Base-by-base conservation (phyloP, 768 basidiomycete genomes). In the Termitomyces sp. region DNA sequence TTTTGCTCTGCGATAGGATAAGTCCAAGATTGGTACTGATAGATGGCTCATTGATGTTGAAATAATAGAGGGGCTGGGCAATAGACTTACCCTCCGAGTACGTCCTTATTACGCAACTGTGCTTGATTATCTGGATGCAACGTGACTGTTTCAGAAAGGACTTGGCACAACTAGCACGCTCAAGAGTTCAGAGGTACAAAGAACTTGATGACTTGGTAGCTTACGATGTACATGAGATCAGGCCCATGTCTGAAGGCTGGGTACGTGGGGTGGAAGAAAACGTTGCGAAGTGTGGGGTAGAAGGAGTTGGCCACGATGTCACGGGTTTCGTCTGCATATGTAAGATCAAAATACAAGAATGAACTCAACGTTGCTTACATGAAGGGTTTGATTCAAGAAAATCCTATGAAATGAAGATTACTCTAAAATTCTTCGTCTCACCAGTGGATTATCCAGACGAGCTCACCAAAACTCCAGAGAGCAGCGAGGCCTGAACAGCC, bases 391-490 rank as follows among this genome's bases (percentile, higher is more conserved):
- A 61, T 48, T 78, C 76, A 16, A 73, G 65, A 44, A 69, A 67
- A 59, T 69, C 71, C 68, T 71, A 46, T 26, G 53, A 57, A 55
- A 57, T 56, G 55, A 49, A 60, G n/a, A 1, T 27, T n/a, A 5
- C 13, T 24, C n/a, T 8, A 41, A 4, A n/a, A 10, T 16, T 32
- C 32, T 24, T 34, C 16, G 31, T 20, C 5, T 32, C 14, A 24
- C 16, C 46, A 29, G 52, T 59, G 39, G 9, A 18, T 10, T 6
- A 14, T 55, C 59, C 54, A 47, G 52, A 36, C 2, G 18, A 58
- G 46, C 48, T 50, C 61, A 82, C 82, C 58, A 83, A 64, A 34
- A 83, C 59, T 3, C 85, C 83, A 4, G 84, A 81, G 22, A 87
- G 63, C n/a, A 85, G 58, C 10, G 77, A 71, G 29, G 74, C 63